A percentile compares a stretch with the other conserved stretches of the same genome.
Conservation (phyloP, 2,329 filamentous ascomycete species). For the Coniochaeta prunicola region DNA sequence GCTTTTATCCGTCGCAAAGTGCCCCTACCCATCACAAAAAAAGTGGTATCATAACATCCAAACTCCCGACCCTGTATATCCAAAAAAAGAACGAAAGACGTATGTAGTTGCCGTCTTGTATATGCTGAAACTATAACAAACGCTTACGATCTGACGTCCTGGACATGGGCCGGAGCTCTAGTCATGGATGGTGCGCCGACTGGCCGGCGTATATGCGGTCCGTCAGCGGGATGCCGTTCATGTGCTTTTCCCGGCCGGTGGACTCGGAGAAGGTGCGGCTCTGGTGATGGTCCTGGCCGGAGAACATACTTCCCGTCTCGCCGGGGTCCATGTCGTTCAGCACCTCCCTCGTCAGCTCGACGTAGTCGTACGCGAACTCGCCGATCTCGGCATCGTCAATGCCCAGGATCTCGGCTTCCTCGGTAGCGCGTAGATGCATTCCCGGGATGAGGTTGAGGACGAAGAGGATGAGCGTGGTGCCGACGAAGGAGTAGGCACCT, state of each 20-base stretch:
- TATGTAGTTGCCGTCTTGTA: neutral
- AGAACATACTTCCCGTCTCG: conserved; percentile 34
- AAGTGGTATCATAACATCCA: neutral
- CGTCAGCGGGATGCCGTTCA: neutral
- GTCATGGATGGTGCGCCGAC: neutral
- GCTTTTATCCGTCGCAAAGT: neutral
- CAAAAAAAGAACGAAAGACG: neutral
- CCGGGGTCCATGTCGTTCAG: conserved; percentile 38
- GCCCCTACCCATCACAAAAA: neutral
- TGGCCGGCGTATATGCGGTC: neutral
- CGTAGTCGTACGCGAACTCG: conserved; percentile 93
- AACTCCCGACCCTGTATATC: neutral
- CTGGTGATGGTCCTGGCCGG: neutral
- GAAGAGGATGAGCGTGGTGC: conserved; percentile 73
- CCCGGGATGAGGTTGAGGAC: conserved; percentile 73
- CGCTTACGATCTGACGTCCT: neutral
- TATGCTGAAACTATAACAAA: neutral
- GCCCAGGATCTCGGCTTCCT: conserved; percentile 75
- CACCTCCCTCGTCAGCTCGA: conserved; percentile 38
- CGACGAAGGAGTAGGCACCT: conserved; percentile 69
- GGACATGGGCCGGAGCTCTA: neutral
- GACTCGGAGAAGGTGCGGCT: neutral
- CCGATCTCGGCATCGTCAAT: conserved; percentile 89
- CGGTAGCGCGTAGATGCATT: conserved; percentile 63
- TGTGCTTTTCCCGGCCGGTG: neutral